These are phyloP conservation scores for Helotiales sp. DNA, from an alignment of 2,329 filamentous ascomycete genomes.

Conservation along the genomic window DNA sequence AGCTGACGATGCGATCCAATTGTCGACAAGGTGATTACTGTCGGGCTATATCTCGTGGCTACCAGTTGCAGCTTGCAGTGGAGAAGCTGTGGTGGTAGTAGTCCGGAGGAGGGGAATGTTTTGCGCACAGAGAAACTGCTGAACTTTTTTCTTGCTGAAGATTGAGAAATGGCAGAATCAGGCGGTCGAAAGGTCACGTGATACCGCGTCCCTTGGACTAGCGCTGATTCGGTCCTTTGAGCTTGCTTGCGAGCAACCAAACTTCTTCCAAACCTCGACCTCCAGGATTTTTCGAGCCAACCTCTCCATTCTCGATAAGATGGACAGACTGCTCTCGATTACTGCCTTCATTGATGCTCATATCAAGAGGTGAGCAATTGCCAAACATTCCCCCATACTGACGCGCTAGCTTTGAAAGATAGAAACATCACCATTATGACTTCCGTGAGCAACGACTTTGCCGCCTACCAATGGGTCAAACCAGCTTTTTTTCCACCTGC, in stretches of 20 bases:
- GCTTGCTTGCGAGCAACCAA: too few species aligned
- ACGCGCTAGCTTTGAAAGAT: background rate
- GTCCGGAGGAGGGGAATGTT: background rate
- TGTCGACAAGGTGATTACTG: background rate
- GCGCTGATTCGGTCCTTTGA: too few species aligned
- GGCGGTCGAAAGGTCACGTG: conserved; percentile 3
- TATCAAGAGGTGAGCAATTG: too few species aligned
- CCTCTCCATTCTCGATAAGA: too few species aligned
- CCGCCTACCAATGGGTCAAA: background rate
- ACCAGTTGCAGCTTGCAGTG: background rate
- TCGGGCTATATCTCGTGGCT: background rate
- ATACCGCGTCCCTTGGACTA: too few species aligned
- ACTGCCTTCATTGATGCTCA: too few species aligned
- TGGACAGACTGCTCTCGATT: background rate
- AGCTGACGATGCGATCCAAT: too few species aligned
- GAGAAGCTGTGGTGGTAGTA: background rate
- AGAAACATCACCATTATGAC: background rate
- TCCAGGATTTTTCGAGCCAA: too few species aligned
- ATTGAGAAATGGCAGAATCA: background rate
- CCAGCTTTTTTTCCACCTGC: background rate
- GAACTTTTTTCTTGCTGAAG: conserved; percentile 10
- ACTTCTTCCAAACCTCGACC: too few species aligned
- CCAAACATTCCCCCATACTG: too few species aligned
- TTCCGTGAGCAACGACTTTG: background rate
- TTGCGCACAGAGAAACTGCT: conserved; percentile 3